Percentiles rank a stretch among this genome's conserved stretches.
Evolutionary conservation across 2,329 filamentous ascomycete species (phyloP).

Genomic region (Alternaria sp.): DNA sequence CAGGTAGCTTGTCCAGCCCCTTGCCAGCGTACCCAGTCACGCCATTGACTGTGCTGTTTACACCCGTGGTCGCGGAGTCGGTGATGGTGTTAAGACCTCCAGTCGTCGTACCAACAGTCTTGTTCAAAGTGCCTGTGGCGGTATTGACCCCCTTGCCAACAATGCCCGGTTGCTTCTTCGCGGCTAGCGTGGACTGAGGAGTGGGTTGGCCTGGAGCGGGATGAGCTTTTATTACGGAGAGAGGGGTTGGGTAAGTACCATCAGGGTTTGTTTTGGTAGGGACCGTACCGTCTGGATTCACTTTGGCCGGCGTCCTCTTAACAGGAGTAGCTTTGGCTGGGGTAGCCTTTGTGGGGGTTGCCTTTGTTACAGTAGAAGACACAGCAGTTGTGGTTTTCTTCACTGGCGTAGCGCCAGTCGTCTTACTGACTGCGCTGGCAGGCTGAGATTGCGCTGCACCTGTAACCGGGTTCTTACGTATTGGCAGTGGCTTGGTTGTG

Average conservation of each 20-base stretch:
- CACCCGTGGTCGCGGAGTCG: conserved; percentile 49
- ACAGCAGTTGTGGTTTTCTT: conserved; percentile 25
- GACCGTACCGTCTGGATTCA: conserved; percentile 15
- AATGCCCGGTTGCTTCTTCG: conserved; percentile 46
- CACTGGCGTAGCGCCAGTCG: conserved; percentile 16
- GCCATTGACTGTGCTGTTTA: conserved; percentile 50
- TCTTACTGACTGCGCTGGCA: conserved; percentile 23
- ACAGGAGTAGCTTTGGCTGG: conserved; percentile 30
- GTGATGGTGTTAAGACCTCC: conserved; percentile 49
- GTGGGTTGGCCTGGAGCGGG: conserved; percentile 35
- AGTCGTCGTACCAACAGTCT: conserved; percentile 47
- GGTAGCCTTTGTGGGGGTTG: conserved; percentile 23
- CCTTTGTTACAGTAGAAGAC: conserved; percentile 11
- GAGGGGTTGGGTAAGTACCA: conserved; percentile 43
- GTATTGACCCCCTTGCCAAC: conserved; percentile 47
- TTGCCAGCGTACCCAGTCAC: conserved; percentile 51
- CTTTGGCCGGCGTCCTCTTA: conserved; percentile 37
- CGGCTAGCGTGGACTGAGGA: conserved; percentile 20
- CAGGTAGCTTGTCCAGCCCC: conserved; percentile 46
- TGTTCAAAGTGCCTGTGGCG: conserved; percentile 47
- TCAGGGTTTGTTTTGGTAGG: conserved; percentile 27
- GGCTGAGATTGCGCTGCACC: conserved; percentile 15
- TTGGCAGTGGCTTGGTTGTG: conserved; percentile 31
- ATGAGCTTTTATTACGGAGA: conserved; percentile 36
- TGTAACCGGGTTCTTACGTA: conserved; percentile 16